Base-by-base conservation (phyloP, 306 rosid genomes). In the Trifolium fragiferum region DNA sequence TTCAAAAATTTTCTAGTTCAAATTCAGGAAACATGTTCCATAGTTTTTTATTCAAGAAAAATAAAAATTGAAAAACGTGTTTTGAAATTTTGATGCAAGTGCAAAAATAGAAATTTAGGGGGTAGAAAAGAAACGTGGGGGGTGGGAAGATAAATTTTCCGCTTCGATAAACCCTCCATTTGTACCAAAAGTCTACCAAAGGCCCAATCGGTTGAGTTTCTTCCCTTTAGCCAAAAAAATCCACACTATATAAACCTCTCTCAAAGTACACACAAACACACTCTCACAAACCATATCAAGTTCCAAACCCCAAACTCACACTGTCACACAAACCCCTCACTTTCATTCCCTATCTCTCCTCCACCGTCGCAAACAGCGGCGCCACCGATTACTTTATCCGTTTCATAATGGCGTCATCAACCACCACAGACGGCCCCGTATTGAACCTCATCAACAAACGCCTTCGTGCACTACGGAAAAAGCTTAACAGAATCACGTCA, bases 371-470 rank as follows among this genome's bases (percentile, higher is more conserved):
- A 57, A 9, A 18, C 37, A 40, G 82, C 72, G 71, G 76, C 79
- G 38, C 30, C 43, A 16, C 74, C 83, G 64, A 25, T 6, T 58
- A 37, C 13, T 43, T 43, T 65, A 4, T 30, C 50, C 30, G 38
- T 63, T 69, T 75, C 40, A 62, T 7, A 79, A 92, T 90, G 97
- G 92, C 92, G 79, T 81, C 90, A 40, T 59, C 85, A 62, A 73
- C 88, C 47, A 76, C 84, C 27, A 83, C 83, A 40, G 99, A 95
- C 3, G 99, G 99, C 23, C 99, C 99, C 4, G 99, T 95, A 46
- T 85, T 95, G 69, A 95, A 53, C 83, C 78, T 95, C 58, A 55
- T 95, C 85, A 92, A 82, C 98, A 95, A 95, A 87, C 99, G 99
- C 78, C 68, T 92, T 85, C 96, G 99, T 0, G 86, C 76, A 37